A percentile compares a stretch with the other conserved stretches of the same genome.
These are phyloP conservation scores for Penicillium pulvis DNA, from an alignment of 495 filamentous ascomycete species.

Conservation along the genomic window DNA sequence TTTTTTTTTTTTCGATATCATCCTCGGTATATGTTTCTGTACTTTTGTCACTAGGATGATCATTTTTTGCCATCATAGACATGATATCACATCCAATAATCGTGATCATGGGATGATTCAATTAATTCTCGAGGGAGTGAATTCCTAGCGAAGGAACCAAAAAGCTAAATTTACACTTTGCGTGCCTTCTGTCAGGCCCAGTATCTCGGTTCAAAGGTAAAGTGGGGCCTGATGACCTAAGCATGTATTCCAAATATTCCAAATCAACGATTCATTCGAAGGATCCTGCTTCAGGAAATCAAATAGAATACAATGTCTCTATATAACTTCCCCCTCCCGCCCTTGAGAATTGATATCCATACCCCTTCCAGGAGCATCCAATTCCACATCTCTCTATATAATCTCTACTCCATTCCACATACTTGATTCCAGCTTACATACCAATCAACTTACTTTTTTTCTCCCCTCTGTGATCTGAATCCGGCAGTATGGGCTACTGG, in stretches of 20 bases:
- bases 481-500: slow-evolving; percentile 34
- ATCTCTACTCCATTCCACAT: not conserved
- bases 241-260: slow-evolving; percentile 9
- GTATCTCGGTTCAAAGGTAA: not conserved
- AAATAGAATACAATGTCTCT: slow-evolving; percentile 16
- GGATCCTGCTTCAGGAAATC: slow-evolving; percentile 20
- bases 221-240: slow-evolving; percentile 5
- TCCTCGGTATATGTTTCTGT: not conserved
- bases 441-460: not conserved
- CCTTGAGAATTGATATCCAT: no score
- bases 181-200: not conserved
- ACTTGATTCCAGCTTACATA: not conserved
- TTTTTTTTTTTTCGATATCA: not conserved
- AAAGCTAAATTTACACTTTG: not conserved
- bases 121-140: no score
- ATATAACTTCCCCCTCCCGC: slow-evolving; percentile 1
- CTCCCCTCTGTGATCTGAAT: slow-evolving; percentile 1
- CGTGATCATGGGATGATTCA: not conserved
- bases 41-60: not conserved
- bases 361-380: not conserved
- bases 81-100: not conserved
- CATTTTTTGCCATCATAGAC: not conserved
- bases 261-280: slow-evolving; percentile 14
- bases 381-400: not conserved
- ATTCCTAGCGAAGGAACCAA: not conserved